These are phyloP conservation scores for Teratosphaeria zuluensis DNA, from an alignment of 2,329 filamentous ascomycete species.

Conservation along the genomic window DNA sequence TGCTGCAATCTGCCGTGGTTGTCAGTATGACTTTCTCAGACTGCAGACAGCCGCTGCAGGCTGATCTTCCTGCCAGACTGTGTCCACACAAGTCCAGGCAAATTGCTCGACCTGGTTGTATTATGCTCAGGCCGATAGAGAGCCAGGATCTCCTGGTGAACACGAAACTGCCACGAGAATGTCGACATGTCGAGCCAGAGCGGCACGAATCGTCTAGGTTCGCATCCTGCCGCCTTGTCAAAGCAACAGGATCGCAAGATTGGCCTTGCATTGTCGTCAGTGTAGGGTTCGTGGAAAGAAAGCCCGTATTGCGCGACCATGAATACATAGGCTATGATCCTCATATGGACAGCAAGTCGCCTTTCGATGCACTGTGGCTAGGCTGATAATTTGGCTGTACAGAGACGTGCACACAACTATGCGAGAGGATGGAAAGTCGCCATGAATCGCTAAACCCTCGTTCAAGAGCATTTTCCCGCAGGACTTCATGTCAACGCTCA, in stretches of 20 bases:
- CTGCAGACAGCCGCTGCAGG: neutral
- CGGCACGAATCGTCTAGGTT: neutral
- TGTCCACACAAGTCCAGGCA: neutral
- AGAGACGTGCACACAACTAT: no score
- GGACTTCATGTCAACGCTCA: neutral
- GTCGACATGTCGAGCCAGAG: neutral
- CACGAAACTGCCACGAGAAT: neutral
- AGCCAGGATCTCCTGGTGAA: neutral
- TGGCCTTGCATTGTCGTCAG: neutral
- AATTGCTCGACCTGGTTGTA: neutral
- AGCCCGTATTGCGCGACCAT: neutral
- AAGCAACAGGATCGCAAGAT: neutral
- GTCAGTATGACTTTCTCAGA: neutral
- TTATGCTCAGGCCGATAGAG: neutral
- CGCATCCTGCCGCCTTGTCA: neutral
- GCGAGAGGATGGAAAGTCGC: no score
- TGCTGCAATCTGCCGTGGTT: no score
- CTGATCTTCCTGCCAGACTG: neutral
- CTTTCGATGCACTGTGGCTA: neutral
- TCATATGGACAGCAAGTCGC: neutral
- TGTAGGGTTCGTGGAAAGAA: neutral
- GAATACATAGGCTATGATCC: neutral
- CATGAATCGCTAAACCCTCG: no score
- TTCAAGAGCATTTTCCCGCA: no score
- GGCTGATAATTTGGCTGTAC: no score